A percentile compares a stretch with the other conserved stretches of the same genome.
phyloP scores from a whole-genome alignment of 495 filamentous ascomycete species.

The Talaromyces thailandensis region DNA sequence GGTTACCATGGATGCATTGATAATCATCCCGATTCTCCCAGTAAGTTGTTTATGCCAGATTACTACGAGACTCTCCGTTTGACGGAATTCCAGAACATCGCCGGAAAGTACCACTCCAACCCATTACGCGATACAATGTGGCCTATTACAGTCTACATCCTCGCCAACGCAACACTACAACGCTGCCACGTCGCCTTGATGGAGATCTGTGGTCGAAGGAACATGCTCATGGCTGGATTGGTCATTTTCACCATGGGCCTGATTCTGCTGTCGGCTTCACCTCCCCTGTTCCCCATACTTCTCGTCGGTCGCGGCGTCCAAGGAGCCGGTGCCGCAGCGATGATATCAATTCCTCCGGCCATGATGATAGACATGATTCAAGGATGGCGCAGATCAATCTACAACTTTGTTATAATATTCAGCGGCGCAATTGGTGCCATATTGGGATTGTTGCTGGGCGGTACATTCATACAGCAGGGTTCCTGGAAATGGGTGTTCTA shows the following conservation, averaged over 20 bases:
- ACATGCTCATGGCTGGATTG: constrained; percentile 25
- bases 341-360: constrained; percentile 17
- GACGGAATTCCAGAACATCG: neutral
- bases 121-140: neutral
- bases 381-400: constrained; percentile 22
- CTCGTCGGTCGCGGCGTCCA: constrained; percentile 25
- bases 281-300: constrained; percentile 11
- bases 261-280: constrained; percentile 12
- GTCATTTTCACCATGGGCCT: constrained; percentile 20
- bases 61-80: neutral
- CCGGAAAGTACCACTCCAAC: neutral
- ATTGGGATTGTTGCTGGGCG: neutral
- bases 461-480: neutral
- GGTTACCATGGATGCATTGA: constrained; percentile 1
- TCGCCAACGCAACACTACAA: constrained; percentile 36
- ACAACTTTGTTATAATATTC: constrained; percentile 19
- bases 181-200: constrained; percentile 39
- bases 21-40: constrained; percentile 1
- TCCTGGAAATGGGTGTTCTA: constrained; percentile 23
- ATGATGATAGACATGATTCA: constrained; percentile 29
- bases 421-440: constrained; percentile 6
- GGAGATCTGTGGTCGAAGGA: constrained; percentile 35
- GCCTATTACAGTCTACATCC: constrained; percentile 25
- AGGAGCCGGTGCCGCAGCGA: constrained; percentile 26
- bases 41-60: neutral